Evolutionary conservation across 169 alveolate genomes (phyloP).

Genomic region (Condylostoma magnum): DNA sequence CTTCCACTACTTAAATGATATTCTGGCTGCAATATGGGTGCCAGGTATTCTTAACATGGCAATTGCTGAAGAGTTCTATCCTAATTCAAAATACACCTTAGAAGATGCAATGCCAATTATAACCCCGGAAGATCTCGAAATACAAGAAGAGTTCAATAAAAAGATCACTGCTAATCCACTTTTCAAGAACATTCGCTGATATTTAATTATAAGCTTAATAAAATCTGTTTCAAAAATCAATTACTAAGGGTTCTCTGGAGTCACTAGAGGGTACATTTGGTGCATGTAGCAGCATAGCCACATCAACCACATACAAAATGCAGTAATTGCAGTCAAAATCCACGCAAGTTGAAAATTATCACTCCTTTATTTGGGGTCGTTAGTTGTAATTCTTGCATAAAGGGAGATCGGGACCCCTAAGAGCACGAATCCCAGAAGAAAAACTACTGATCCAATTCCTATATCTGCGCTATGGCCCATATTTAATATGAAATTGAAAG

Average conservation of each 20-base stretch:
- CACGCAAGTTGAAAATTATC: slow-evolving; percentile 37
- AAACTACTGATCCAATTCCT: slow-evolving; percentile 5
- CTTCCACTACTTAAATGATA: slow-evolving; percentile 9
- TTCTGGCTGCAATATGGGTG: slow-evolving; percentile 7
- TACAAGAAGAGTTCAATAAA: too few species aligned
- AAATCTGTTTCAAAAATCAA: too few species aligned
- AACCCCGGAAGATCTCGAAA: too few species aligned
- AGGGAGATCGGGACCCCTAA: slow-evolving; percentile 9
- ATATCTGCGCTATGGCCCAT: not conserved
- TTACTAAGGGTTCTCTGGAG: slow-evolving; percentile 54
- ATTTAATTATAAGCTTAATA: too few species aligned
- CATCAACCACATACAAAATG: slow-evolving; percentile 71
- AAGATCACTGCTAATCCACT: too few species aligned
- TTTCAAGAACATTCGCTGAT: too few species aligned
- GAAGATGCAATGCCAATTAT: too few species aligned
- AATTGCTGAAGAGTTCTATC: not conserved
- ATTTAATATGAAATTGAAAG: slow-evolving; percentile 7
- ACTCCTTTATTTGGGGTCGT: not conserved
- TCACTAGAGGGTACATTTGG: slow-evolving; percentile 67
- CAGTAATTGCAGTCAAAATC: slow-evolving; percentile 44
- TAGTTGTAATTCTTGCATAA: slow-evolving; percentile 14
- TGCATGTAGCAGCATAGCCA: slow-evolving; percentile 75
- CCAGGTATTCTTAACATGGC: not conserved
- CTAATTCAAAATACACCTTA: too few species aligned
- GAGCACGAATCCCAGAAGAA: not conserved